Conservation (phyloP, 2,329 filamentous ascomycete species). For the Dissoconium aciculare region DNA sequence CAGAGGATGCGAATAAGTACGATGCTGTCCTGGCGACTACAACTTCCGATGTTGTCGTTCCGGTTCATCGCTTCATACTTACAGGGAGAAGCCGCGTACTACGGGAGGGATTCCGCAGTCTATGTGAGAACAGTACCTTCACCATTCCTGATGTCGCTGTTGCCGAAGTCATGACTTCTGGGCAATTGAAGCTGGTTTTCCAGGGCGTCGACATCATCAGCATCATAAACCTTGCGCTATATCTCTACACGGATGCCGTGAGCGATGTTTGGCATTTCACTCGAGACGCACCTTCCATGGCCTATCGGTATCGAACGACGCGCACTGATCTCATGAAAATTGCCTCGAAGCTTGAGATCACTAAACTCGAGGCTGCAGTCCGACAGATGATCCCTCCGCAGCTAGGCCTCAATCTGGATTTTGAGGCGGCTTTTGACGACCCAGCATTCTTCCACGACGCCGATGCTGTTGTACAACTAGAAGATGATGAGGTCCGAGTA, state of each 20-base stretch:
- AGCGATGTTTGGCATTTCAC: slow-evolving; percentile 80
- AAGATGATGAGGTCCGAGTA: slow-evolving; percentile 50
- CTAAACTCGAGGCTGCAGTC: slow-evolving; percentile 59
- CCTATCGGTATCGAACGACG: slow-evolving; percentile 62
- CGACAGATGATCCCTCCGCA: slow-evolving; percentile 56
- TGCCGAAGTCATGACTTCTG: slow-evolving; percentile 38
- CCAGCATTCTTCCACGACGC: slow-evolving; percentile 59
- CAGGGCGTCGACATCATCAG: slow-evolving; percentile 60
- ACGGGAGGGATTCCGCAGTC: slow-evolving; percentile 44
- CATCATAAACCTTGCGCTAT: slow-evolving; percentile 64
- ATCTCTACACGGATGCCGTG: slow-evolving; percentile 63
- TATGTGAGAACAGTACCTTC: slow-evolving; percentile 40
- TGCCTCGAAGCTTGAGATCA: slow-evolving; percentile 56
- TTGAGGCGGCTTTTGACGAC: slow-evolving; percentile 55
- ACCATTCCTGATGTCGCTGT: slow-evolving; percentile 46
- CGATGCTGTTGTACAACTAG: slow-evolving; percentile 65
- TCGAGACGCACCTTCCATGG: slow-evolving; percentile 47
- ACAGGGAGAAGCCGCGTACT: slow-evolving; percentile 58
- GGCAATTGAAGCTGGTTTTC: slow-evolving; percentile 48
- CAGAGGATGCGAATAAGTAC: slow-evolving; percentile 29
- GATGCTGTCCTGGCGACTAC: slow-evolving; percentile 38
- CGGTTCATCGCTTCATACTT: slow-evolving; percentile 70
- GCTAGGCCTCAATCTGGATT: slow-evolving; percentile 51
- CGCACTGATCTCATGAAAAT: slow-evolving; percentile 77
- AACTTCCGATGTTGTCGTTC: slow-evolving; percentile 54